Evolutionary conservation across 805 yeast genomes (phyloP).

Genomic region (Ogataea salicorniae): DNA sequence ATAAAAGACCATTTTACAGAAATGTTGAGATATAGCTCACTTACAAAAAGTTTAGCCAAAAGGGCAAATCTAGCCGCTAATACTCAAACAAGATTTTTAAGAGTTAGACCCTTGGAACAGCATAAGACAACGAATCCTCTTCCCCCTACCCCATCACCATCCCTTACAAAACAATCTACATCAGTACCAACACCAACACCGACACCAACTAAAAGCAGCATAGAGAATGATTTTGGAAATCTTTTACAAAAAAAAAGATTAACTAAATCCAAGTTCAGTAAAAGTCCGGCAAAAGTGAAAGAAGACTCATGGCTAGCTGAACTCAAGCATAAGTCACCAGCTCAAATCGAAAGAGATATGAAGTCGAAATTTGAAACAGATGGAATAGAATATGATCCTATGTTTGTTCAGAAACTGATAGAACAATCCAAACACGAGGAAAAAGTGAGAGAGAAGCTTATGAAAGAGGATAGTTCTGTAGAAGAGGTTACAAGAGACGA

Average conservation of each 20-base stretch:
- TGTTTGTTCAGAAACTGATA: constrained; percentile 25
- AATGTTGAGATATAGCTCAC: background rate
- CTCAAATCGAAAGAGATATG: constrained; percentile 24
- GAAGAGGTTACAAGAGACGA: constrained; percentile 17
- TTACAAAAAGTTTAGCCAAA: background rate
- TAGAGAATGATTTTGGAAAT: background rate
- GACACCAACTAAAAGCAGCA: background rate
- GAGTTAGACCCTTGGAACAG: background rate
- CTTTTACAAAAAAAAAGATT: background rate
- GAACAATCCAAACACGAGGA: constrained; percentile 21
- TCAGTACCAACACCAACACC: background rate
- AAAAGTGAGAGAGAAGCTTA: constrained; percentile 8
- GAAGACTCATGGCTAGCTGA: background rate
- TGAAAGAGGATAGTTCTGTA: constrained; percentile 11
- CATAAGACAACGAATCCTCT: background rate
- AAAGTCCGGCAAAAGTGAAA: background rate
- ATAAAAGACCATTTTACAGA: no score
- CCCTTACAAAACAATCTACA: background rate
- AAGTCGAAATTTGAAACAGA: constrained; percentile 19
- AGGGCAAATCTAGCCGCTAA: background rate
- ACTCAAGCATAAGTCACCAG: constrained; percentile 18
- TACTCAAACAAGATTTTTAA: background rate
- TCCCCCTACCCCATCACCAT: background rate
- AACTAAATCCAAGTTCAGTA: background rate
- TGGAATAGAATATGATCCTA: constrained; percentile 27